phyloP scores from a whole-genome alignment of 2,329 filamentous ascomycete genomes.

The Zymoseptoria passerinii region DNA sequence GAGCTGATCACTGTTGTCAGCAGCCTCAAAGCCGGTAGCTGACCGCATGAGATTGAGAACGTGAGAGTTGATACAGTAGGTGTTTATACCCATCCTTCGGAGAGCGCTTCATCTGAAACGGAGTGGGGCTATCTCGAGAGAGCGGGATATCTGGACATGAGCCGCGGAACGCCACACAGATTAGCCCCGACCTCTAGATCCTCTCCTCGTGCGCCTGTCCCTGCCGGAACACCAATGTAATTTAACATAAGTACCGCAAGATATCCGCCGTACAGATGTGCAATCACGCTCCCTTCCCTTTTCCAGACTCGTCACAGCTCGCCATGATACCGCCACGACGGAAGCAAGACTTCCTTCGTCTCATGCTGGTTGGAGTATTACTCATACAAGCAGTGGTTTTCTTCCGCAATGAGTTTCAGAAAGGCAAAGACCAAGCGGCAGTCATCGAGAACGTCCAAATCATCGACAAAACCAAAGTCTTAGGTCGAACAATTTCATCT shows the following conservation, averaged over 20 bases:
- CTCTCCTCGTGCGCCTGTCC: background rate
- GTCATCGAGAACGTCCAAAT: background rate
- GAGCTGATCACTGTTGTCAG: background rate
- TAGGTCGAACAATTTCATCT: background rate
- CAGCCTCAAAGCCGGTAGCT: background rate
- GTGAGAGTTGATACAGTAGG: background rate
- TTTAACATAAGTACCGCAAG: background rate
- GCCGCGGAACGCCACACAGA: background rate
- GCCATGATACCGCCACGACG: background rate
- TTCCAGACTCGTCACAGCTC: background rate
- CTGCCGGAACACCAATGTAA: background rate
- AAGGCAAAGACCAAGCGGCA: background rate
- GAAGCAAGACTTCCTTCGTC: background rate
- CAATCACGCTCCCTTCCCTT: background rate
- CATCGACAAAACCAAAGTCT: background rate
- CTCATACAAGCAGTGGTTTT: background rate
- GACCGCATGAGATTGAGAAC: background rate
- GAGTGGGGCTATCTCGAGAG: background rate
- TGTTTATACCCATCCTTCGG: background rate
- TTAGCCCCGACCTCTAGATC: background rate
- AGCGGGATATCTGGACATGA: background rate
- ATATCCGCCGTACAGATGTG: background rate
- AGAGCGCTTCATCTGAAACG: background rate
- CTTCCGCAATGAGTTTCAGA: background rate
- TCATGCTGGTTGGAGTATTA: background rate